Evolutionary conservation across 129 eudicot genomes (phyloP), one percentile per base, ranked within the genome.

Genomic region (Arctium lappa): DNA sequence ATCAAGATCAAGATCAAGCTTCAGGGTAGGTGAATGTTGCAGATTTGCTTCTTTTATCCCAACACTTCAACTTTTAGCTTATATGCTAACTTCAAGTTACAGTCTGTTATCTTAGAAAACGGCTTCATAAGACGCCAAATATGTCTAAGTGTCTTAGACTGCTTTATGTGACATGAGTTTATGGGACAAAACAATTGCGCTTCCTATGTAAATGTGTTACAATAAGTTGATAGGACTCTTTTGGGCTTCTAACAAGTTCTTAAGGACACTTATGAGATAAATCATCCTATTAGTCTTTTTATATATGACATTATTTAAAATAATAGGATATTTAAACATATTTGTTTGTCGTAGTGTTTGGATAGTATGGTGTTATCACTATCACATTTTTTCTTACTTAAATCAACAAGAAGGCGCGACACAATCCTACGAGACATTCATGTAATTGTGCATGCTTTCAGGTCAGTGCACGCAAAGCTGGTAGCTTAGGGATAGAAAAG

Each of bases 401-500:
- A 31, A 34, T 22, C 27, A 65, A 7, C 39, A 27, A 18, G 77
- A 8, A 22, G 32, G 76, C 30, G 40, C 4, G 4, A 63, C 27
- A 48, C 42, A n/a, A 12, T n/a, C 50, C 32, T 18, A 40, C 12
- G 9, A 7, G 13, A 44, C 1, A 18, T 18, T 68, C 13, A 68
- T 75, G 74, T 63, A 29, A 30, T 71, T 10, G 53, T 74, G 39
- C 34, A 15, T 60, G 36, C 27, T 85, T 82, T 74, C 88, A 92
- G 98, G 95, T 89, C 32, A 78, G 91, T 81, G 86, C 91, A 63
- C 88, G 69, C 7, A 89, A 82, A 85, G 96, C 92, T 65, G 90
- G 98, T 38, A 88, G 86, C 48, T 75, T 85, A 69, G 97, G 97
- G 82, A 83, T 94, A 81, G 98, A 78, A 74, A 92, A 85, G 86